Evolutionary conservation across 2,329 filamentous ascomycete species (phyloP), one percentile per base, ranked within the genome.

Genomic region (Magnaporthales sp.): DNA sequence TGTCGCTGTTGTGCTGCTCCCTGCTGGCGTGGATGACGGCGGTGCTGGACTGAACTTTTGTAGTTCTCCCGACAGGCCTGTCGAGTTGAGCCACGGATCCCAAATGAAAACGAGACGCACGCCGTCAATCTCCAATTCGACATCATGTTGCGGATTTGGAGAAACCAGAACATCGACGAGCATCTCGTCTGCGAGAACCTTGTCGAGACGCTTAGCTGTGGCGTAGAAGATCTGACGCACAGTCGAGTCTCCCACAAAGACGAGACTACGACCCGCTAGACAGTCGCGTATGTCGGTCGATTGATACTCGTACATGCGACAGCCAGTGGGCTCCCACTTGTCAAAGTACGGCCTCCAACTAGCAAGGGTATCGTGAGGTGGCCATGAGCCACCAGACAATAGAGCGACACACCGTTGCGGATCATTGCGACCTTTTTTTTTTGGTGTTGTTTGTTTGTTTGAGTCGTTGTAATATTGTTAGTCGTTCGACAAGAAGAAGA

Each of bases 221-320:
- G 84, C 84, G 81, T 85, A 88, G 73, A 85, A 90, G 6, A 89
- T 74, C 70, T 88, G 83, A 13, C 87, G 81, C 8, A 83, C 81
- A 1, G 82, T 84, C 1, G 84, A 84, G 73, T 90, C 87, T 51
- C 88, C 87, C 29, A 83, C 79, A 69, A 90, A 86, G 19, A 87
- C 78, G n/a, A 89, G 71, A 64, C 80, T 80, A 8, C 80, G 81
- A 15, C 78, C 76, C 2, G 75, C 75, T 26, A 88, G 78, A 71
- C 88, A 90, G 62, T 76, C 74, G 22, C 77, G 74, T 56, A 89
- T 79, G 51, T 86, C 83, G n/a, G 79, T 73, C 6, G 74, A 72
- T 9, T 80, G 78, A 74, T 89, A 89, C 66, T 82, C 76, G 68
- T 84, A 81, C 71, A 88, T 78, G 68, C 84, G 82, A 74, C 88